Conservation (phyloP, 1,284 basidiomycete species). For the Pulveroboletus ridleyi region DNA sequence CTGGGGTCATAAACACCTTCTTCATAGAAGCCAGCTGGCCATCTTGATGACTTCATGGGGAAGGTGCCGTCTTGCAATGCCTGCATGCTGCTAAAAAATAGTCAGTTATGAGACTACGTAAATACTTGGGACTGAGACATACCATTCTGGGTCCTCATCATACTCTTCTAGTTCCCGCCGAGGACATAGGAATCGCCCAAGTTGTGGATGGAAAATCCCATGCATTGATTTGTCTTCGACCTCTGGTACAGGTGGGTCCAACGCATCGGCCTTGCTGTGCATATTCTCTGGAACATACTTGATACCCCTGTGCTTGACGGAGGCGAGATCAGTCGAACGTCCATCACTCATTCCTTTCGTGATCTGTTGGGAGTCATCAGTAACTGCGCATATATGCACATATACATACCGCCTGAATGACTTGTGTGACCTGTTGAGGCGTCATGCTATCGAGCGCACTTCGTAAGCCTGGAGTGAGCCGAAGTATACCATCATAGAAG, state of each 20-base stretch:
- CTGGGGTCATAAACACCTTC: not conserved
- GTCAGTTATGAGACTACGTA: not conserved
- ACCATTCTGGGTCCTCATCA: slow-evolving; percentile 12
- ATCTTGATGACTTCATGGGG: slow-evolving; percentile 5
- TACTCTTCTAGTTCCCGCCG: slow-evolving; percentile 9
- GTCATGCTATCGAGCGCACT: not conserved
- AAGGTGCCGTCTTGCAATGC: slow-evolving; percentile 7
- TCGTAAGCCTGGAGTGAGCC: not conserved
- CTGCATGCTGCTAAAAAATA: slow-evolving; percentile 8
- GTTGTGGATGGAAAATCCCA: slow-evolving; percentile 13
- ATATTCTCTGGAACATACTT: slow-evolving; percentile 10
- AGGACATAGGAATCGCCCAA: slow-evolving; percentile 7
- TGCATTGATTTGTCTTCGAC: slow-evolving; percentile 6
- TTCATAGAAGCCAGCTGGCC: slow-evolving; percentile 4
- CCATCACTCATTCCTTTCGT: slow-evolving; percentile 5
- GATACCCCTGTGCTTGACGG: slow-evolving; percentile 9
- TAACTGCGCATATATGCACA: slow-evolving; percentile 6
- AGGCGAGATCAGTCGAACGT: not conserved
- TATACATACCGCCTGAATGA: slow-evolving; percentile 6
- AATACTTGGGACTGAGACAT: not conserved
- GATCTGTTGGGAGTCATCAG: not conserved
- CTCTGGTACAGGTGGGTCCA: not conserved
- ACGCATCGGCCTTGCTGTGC: not conserved
- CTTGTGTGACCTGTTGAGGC: not conserved
- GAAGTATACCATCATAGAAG: slow-evolving; percentile 1